Conservation (phyloP, 495 filamentous ascomycete genomes). For the Astrothelium macrocarpum region DNA sequence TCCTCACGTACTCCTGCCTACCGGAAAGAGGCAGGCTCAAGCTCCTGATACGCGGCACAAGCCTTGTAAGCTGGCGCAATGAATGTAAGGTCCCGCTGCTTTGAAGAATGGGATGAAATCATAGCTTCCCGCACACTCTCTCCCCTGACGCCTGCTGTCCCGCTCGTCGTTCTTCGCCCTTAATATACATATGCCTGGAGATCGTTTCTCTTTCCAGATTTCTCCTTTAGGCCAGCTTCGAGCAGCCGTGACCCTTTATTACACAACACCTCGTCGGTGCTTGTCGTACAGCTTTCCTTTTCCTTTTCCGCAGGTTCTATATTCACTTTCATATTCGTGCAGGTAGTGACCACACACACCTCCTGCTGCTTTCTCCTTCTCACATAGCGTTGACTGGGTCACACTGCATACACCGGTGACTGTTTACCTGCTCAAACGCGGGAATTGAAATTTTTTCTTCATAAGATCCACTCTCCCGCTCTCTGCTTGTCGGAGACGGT, state of each 20-base stretch:
- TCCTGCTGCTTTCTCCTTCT: not conserved
- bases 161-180: not conserved
- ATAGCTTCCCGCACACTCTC: too few relatives aligned
- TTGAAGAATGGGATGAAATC: not conserved
- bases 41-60: not conserved
- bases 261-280: not conserved
- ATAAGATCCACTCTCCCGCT: too few relatives aligned
- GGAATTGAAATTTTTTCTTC: too few relatives aligned
- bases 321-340: not conserved
- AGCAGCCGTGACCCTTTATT: not conserved
- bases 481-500: not conserved
- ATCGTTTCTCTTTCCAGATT: not conserved
- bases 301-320: not conserved
- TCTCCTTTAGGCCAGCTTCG: not conserved
- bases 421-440: constrained; percentile 3
- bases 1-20: not conserved
- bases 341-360: not conserved
- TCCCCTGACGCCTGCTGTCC: not conserved
- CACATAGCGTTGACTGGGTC: not conserved
- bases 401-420: too few relatives aligned
- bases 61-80: not conserved
- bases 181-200: not conserved
- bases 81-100: constrained; percentile 2
- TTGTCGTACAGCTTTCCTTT: not conserved
- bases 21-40: not conserved